A percentile compares a stretch with the other conserved stretches of the same genome.
Conservation (phyloP, 768 basidiomycete genomes). For the Ramaria rubella region DNA sequence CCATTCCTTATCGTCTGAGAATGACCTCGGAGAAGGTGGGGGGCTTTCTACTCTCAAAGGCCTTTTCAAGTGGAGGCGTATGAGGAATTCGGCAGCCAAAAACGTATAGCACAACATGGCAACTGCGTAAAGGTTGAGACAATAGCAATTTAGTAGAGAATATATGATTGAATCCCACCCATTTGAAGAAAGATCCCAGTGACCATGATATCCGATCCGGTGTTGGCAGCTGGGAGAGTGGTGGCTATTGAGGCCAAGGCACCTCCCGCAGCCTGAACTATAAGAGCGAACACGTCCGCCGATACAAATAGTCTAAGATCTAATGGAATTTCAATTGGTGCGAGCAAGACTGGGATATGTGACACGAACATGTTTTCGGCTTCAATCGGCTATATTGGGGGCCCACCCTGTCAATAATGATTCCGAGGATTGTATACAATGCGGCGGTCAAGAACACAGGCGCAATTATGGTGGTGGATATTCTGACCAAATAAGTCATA, state of each 20-base stretch:
- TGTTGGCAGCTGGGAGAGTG: not conserved
- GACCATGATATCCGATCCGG: slow-evolving; percentile 46
- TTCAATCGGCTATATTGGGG: slow-evolving; percentile 39
- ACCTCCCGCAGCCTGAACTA: slow-evolving; percentile 6
- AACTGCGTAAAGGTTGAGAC: slow-evolving; percentile 20
- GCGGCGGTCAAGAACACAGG: slow-evolving; percentile 54
- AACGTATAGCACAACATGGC: slow-evolving; percentile 37
- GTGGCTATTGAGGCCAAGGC: not conserved
- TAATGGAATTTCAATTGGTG: not conserved
- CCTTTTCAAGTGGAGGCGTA: slow-evolving; percentile 28
- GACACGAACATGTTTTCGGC: slow-evolving; percentile 37
- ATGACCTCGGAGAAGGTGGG: not conserved
- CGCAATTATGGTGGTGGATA: slow-evolving; percentile 46
- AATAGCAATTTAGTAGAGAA: not conserved
- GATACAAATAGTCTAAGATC: slow-evolving; percentile 3
- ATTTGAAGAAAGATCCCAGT: slow-evolving; percentile 59
- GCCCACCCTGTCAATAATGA: slow-evolving; percentile 39
- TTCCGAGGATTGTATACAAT: slow-evolving; percentile 52
- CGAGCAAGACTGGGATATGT: not conserved
- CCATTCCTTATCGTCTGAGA: not conserved
- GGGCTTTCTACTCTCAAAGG: not conserved
- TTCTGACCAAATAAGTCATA: slow-evolving; percentile 26
- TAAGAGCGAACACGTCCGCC: not conserved
- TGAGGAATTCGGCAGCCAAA: slow-evolving; percentile 40
- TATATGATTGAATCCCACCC: slow-evolving; percentile 21